Base-by-base conservation (phyloP, 208 protist genomes). In the Balamuthia mandrillaris region DNA sequence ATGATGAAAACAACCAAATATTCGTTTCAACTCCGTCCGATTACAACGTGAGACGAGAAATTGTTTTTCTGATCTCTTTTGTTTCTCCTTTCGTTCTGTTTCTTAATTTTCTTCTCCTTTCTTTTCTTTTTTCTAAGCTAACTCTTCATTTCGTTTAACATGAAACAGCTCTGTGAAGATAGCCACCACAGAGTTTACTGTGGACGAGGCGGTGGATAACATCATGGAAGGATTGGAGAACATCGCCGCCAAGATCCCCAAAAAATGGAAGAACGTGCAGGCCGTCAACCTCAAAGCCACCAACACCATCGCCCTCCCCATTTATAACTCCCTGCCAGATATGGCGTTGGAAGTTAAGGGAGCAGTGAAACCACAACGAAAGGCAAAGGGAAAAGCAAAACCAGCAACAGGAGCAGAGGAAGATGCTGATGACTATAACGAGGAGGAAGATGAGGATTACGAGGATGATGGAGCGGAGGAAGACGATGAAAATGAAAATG, bases 261-360 rank as follows among this genome's bases (percentile, higher is more conserved):
- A 82, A 18, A 61, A 85, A 27, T 90, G 87, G 87, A 9, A 27
- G 27, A 74, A 51, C 52, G 63, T 86, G 14, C 84, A 88, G 58
- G 86, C 86, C 35, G 33, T 92, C 21, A 27, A 88, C 74, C 52
- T 92, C 37, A 90, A 89, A 83, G 88, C 86, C 21, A 27, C 84
- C 42, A 41, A 87, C 21, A 88, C 84, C 12, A 49, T 88, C 10
- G 83, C 90, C 7, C 82, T 92, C 21, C 90, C 87, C 45, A 77
- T 92, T 52, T 92, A 87, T 56, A 68, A 68, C 60, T 68, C 60
- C 33, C 60, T 68, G 7, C 60, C 60, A 21, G 60, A 68, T 18
- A 29, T 68, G n/a, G n/a, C n/a, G n/a, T n/a, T n/a, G n/a, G n/a
- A n/a, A n/a, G n/a, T n/a, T n/a, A n/a, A n/a, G n/a, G n/a, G n/a